Percentiles rank a stretch among this genome's conserved stretches.
Evolutionary conservation across 345 rosid species (phyloP).

Genomic region (Turnera subulata): DNA sequence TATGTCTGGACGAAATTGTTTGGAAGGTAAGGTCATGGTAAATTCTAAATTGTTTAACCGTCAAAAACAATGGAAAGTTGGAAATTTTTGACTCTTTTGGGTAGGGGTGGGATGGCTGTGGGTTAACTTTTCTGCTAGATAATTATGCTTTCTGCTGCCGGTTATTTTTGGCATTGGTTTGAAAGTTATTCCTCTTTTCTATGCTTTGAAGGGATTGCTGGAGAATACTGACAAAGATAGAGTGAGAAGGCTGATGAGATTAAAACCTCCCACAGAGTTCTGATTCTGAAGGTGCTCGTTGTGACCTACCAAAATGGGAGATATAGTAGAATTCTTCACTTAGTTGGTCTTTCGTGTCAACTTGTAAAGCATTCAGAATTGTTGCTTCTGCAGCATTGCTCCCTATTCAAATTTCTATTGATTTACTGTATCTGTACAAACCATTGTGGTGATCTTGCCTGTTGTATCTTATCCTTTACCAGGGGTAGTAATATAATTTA

Average conservation of each 20-base stretch:
- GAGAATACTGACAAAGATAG: conserved; percentile 88
- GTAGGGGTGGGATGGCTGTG: too few relatives aligned
- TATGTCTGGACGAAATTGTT: conserved; percentile 90
- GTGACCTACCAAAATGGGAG: conserved; percentile 8
- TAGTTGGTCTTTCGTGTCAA: neutral
- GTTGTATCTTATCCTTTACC: too few relatives aligned
- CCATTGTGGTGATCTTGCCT: neutral
- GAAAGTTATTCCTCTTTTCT: neutral
- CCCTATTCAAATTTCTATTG: neutral
- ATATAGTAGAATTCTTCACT: neutral
- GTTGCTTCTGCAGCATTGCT: neutral
- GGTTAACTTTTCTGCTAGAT: neutral
- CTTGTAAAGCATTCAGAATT: neutral
- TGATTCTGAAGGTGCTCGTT: conserved; percentile 25
- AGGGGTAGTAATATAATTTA: too few relatives aligned
- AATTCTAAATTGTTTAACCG: neutral
- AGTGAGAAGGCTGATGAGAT: conserved; percentile 68
- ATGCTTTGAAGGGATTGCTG: conserved; percentile 53
- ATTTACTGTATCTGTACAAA: neutral
- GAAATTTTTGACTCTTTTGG: neutral
- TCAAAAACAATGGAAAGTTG: neutral
- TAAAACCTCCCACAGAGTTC: conserved; percentile 85
- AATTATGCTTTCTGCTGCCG: neutral
- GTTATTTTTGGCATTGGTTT: neutral
- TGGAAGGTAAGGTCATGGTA: conserved; percentile 54